Evolutionary conservation across 108 stramenopile genomes (phyloP).

Genomic region (Cylindrotheca fusiformis): DNA sequence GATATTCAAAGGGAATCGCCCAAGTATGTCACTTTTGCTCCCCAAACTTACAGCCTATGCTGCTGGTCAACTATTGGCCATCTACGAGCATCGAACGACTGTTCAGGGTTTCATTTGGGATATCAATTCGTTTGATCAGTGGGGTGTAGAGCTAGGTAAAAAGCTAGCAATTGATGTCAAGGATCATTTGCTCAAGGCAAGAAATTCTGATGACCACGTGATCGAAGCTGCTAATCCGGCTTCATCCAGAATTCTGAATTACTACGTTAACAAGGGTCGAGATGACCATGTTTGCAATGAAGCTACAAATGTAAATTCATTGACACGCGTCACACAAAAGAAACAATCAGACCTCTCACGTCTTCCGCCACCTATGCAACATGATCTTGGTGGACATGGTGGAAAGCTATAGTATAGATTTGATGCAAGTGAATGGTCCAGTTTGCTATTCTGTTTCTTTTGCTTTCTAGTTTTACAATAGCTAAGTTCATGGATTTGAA

Average conservation of each 20-base stretch:
- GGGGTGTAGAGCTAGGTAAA: conserved; percentile 99
- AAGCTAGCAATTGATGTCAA: conserved; percentile 91
- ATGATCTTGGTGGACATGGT: conserved; percentile 29
- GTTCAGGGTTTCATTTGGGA: conserved; percentile 99
- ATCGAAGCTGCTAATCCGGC: conserved; percentile 68
- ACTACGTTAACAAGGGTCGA: conserved; percentile 72
- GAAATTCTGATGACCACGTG: conserved; percentile 46
- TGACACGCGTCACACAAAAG: conserved; percentile 63
- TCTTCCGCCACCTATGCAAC: conserved; percentile 17
- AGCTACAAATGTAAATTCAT: conserved; percentile 20
- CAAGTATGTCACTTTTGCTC: conserved; percentile 92
- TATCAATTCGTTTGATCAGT: conserved; percentile 99
- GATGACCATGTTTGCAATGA: conserved; percentile 12
- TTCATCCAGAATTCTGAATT: conserved; percentile 80
- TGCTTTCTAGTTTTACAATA: not conserved
- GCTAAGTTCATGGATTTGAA: too few species aligned
- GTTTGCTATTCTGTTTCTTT: too few species aligned
- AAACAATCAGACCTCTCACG: conserved; percentile 48
- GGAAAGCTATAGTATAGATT: conserved; percentile 27
- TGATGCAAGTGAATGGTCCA: too few species aligned
- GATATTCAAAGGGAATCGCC: conserved; percentile 96
- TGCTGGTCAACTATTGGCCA: conserved; percentile 91
- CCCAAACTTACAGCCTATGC: conserved; percentile 93
- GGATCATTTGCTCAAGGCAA: conserved; percentile 62
- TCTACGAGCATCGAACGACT: conserved; percentile 98